These are phyloP conservation scores for Phylloporus scabripes DNA, from an alignment of 768 basidiomycete species.

Conservation along the genomic window DNA sequence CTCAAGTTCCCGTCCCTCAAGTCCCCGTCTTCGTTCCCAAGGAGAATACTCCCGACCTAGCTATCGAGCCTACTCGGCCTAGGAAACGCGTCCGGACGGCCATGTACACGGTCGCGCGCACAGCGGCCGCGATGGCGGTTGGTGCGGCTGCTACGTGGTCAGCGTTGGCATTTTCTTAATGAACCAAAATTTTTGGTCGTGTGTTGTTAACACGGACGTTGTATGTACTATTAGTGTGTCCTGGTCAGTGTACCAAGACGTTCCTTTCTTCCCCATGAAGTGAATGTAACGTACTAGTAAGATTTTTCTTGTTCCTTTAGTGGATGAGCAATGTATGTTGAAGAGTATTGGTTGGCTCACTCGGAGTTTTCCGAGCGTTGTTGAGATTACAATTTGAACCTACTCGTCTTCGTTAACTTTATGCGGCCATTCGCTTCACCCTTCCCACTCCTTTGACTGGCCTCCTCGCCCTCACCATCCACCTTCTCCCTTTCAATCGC, in stretches of 20 bases:
- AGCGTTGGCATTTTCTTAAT: constrained; percentile 59
- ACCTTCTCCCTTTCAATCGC: constrained; percentile 53
- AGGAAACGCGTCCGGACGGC: constrained; percentile 43
- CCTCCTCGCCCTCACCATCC: constrained; percentile 64
- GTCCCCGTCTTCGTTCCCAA: background rate
- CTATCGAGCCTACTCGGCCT: constrained; percentile 17
- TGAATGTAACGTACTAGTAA: constrained; percentile 4
- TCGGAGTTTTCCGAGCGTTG: no score
- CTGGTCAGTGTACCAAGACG: background rate
- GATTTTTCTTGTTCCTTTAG: background rate
- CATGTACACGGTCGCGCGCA: constrained; percentile 42
- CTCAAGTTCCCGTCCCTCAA: constrained; percentile 4
- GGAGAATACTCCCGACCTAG: background rate
- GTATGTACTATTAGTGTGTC: background rate
- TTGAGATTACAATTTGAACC: no score
- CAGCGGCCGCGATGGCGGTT: constrained; percentile 56
- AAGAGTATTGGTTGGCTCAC: no score
- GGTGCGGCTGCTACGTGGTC: constrained; percentile 73
- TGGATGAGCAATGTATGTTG: background rate
- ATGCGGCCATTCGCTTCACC: constrained; percentile 19
- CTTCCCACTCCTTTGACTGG: constrained; percentile 61
- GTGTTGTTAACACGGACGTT: background rate
- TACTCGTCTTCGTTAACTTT: no score
- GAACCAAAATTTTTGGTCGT: background rate
- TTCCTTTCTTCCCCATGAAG: background rate